Percentiles rank a stretch among this genome's conserved stretches.
These are phyloP conservation scores for Silene uniflora DNA, from an alignment of 148 eudicot species.

Conservation along the genomic window DNA sequence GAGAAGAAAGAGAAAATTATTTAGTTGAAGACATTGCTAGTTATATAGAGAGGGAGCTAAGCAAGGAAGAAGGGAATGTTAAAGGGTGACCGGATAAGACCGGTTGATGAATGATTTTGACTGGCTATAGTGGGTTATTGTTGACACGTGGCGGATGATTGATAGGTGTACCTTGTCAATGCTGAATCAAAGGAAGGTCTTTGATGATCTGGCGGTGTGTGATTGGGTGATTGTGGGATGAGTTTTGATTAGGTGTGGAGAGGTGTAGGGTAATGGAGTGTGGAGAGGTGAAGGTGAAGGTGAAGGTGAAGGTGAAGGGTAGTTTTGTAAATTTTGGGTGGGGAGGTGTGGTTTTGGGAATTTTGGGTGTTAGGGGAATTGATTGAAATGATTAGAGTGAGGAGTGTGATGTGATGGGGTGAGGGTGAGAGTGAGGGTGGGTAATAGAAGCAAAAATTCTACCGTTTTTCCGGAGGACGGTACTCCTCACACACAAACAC, in stretches of 20 bases:
- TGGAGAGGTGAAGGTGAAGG: background rate
- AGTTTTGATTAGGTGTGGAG: background rate
- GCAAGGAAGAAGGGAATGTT: conserved; percentile 7
- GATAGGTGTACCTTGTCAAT: conserved; percentile 34
- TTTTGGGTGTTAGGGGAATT: background rate
- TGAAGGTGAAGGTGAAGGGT: background rate
- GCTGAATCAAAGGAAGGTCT: background rate
- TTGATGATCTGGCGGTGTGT: background rate
- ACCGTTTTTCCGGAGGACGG: no score
- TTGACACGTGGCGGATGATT: conserved; percentile 32
- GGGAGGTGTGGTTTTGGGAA: background rate
- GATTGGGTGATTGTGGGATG: background rate
- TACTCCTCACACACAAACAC: no score
- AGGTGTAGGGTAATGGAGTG: background rate
- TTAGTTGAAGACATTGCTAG: background rate
- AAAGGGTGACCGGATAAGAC: conserved; percentile 38
- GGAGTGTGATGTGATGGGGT: background rate
- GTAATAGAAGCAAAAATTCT: no score
- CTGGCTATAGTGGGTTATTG: conserved; percentile 36
- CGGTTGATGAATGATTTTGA: conserved; percentile 30
- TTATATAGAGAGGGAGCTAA: conserved; percentile 34
- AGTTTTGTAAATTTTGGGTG: background rate
- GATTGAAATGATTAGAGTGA: background rate
- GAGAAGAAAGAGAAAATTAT: conserved; percentile 3
- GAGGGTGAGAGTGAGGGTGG: no score